Base-by-base conservation (phyloP, 768 basidiomycete species). In the Tubosaeta sp. region DNA sequence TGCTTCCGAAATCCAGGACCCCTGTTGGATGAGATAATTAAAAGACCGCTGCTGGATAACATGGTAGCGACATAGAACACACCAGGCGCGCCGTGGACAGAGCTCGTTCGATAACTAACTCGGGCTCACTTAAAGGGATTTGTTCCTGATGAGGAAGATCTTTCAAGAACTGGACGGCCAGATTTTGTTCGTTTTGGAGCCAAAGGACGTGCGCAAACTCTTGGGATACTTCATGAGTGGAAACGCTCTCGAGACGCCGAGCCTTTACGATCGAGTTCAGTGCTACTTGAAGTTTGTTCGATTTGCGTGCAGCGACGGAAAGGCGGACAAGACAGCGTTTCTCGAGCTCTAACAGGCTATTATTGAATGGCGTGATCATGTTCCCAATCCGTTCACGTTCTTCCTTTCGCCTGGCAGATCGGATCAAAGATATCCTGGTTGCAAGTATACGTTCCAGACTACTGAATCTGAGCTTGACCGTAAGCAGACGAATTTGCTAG, bases 161-260 rank as follows among this genome's bases (percentile, higher is more conserved):
- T 46, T 77, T 78, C 47, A 95, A 73, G 44, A 80, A 84, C 53
- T 86, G 79, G 40, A 94, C 85, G 0, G 95, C 94, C 4, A 86
- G 67, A 53, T 82, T 83, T 58, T 92, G 87, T 63, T 99, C 95
- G 39, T 81, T 83, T 53, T 90, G 86, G 10, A 80, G 68, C 92
- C 95, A 98, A 7, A 98, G 76, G 16, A 97, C 93, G 52, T 85
- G 81, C 14, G 95, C 87, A 58, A 91, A 92, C 63, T 96, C 94
- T 59, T 85, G 77, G 0, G 83, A 80, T 21, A 88, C 81, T 25
- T 78, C 74, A n/a, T 72, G 71, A 4, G 80, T 73, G 0, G 76
- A 63, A 1, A 49, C 56, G 2, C 54, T 61, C 52, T 81, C 81
- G 5, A 94, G 69, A 32, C 71, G 73, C 62, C 88, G 86, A 1